phyloP scores from a whole-genome alignment of 2,329 filamentous ascomycete genomes.

The Sordariomycetes sp. region DNA sequence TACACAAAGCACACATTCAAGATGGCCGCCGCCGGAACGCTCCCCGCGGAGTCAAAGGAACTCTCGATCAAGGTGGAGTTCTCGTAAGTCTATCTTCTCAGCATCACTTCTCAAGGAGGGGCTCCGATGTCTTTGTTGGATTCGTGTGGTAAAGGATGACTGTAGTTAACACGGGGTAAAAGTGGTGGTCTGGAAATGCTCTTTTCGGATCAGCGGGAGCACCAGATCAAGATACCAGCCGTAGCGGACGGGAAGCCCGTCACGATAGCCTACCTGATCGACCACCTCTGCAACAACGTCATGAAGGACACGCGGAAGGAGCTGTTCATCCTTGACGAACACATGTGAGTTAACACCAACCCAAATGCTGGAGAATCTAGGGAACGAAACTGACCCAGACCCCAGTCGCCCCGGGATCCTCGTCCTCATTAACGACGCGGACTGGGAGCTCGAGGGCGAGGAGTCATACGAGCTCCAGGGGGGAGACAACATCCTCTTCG shows the following conservation, averaged over 20 bases:
- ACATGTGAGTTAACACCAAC: constrained; percentile 53
- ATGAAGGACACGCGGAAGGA: constrained; percentile 83
- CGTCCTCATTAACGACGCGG: constrained; percentile 91
- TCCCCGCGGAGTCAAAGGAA: constrained; percentile 10
- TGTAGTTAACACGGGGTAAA: constrained; percentile 2
- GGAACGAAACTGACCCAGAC: not conserved
- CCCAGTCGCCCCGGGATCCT: constrained; percentile 90
- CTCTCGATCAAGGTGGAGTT: constrained; percentile 63
- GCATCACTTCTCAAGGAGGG: constrained; percentile 1
- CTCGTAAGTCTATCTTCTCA: constrained; percentile 24
- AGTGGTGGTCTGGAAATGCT: constrained; percentile 92
- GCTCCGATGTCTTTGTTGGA: constrained; percentile 1
- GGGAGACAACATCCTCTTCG: constrained; percentile 84
- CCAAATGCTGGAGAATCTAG: not conserved
- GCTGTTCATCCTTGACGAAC: constrained; percentile 74
- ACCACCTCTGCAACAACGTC: constrained; percentile 63
- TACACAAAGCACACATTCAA: not conserved
- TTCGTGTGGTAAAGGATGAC: not conserved
- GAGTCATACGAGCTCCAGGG: constrained; percentile 73
- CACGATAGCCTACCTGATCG: constrained; percentile 65
- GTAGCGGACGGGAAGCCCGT: constrained; percentile 44
- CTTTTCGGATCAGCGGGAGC: constrained; percentile 70
- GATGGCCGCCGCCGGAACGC: not conserved
- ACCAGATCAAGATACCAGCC: constrained; percentile 55
- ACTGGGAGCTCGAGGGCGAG: constrained; percentile 97